Conservation (phyloP, 495 filamentous ascomycete genomes). For the Penicillium manginii region DNA sequence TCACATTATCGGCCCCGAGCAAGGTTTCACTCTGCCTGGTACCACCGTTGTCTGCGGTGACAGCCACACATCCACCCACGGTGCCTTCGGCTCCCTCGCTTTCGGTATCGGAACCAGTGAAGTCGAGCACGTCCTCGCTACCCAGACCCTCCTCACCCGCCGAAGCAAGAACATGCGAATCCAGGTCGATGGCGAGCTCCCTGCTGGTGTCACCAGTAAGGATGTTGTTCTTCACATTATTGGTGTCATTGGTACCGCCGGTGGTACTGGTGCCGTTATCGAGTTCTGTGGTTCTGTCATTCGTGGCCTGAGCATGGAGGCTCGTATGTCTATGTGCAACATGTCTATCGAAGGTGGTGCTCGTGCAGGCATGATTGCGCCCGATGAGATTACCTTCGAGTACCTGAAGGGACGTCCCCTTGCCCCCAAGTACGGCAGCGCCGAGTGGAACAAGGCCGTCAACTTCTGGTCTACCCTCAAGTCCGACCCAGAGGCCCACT, state of each 20-base stretch:
- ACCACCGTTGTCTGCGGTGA: slow-evolving; percentile 98
- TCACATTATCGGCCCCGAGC: slow-evolving; percentile 98
- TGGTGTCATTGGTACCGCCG: slow-evolving; percentile 92
- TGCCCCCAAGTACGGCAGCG: slow-evolving; percentile 78
- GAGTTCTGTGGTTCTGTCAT: slow-evolving; percentile 97
- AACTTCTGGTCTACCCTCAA: slow-evolving; percentile 87
- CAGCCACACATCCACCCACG: slow-evolving; percentile 96
- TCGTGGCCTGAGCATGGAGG: slow-evolving; percentile 88
- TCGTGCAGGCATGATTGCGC: slow-evolving; percentile 94
- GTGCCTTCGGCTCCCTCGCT: slow-evolving; percentile 92
- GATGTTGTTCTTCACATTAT: slow-evolving; percentile 95
- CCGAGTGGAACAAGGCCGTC: slow-evolving; percentile 88
- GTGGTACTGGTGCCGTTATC: slow-evolving; percentile 92
- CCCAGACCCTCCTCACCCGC: slow-evolving; percentile 91
- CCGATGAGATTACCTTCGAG: slow-evolving; percentile 90
- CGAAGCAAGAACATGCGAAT: slow-evolving; percentile 98
- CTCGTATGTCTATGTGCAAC: slow-evolving; percentile 98
- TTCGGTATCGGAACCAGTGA: slow-evolving; percentile 98
- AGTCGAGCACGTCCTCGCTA: slow-evolving; percentile 97
- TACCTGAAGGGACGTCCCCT: slow-evolving; percentile 91
- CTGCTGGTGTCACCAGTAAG: slow-evolving; percentile 93
- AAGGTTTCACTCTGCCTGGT: slow-evolving; percentile 96
- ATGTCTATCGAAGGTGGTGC: slow-evolving; percentile 99
- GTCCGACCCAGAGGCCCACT: slow-evolving; percentile 83
- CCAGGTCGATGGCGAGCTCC: slow-evolving; percentile 87